phyloP scores from a whole-genome alignment of 805 yeast species.

The Yamadazyma scolyti region DNA sequence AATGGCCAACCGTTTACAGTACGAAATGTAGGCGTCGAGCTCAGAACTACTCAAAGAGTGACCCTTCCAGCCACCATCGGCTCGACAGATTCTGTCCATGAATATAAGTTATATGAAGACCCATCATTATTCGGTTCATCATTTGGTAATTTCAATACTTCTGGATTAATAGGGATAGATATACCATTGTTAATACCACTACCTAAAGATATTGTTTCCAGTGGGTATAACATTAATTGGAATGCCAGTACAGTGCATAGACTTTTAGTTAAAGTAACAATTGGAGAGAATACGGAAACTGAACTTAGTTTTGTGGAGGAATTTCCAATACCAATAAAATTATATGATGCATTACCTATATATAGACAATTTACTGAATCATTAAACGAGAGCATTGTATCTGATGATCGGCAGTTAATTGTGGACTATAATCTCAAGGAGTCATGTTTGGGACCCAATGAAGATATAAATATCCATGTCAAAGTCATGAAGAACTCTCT shows the following conservation, averaged over 20 bases:
- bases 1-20: conserved; percentile 45
- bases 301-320: conserved; percentile 27
- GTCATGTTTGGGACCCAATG: conserved; percentile 59
- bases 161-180: conserved; percentile 48
- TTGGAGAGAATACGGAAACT: conserved; percentile 27
- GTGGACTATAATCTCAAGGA: conserved; percentile 46
- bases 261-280: conserved; percentile 35
- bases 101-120: conserved; percentile 31
- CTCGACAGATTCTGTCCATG: conserved; percentile 29
- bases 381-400: conserved; percentile 36
- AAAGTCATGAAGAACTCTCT: conserved; percentile 39
- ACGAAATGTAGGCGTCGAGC: conserved; percentile 44
- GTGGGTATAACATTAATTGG: conserved; percentile 47
- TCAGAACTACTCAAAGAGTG: conserved; percentile 50
- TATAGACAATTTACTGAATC: conserved; percentile 55
- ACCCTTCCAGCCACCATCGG: conserved; percentile 38
- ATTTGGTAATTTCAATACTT: conserved; percentile 34
- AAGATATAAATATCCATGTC: conserved; percentile 36
- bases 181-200: conserved; percentile 57
- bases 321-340: conserved; percentile 53
- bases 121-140: conserved; percentile 36
- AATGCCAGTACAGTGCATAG: conserved; percentile 46
- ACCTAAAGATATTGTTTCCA: conserved; percentile 50
- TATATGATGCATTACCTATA: conserved; percentile 56
- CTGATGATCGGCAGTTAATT: conserved; percentile 47